Evolutionary conservation across 495 filamentous ascomycete species (phyloP).

Genomic region (Aspergillus nidulans): DNA sequence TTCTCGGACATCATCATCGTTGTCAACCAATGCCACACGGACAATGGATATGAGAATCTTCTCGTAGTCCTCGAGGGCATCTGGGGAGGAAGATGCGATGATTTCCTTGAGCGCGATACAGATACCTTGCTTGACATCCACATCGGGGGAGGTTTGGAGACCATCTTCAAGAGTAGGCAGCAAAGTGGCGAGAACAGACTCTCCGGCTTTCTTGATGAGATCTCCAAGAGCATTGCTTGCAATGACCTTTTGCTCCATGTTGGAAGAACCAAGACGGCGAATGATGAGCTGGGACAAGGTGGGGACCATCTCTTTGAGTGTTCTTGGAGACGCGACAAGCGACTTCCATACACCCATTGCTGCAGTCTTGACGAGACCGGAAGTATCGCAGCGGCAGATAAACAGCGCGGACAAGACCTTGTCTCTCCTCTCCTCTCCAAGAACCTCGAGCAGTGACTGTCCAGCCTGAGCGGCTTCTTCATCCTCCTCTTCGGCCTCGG

Average conservation of each 20-base stretch:
- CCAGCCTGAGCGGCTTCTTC: conserved; percentile 76
- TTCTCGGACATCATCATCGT: conserved; percentile 84
- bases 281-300: conserved; percentile 93
- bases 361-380: conserved; percentile 82
- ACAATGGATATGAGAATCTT: conserved; percentile 92
- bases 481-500: conserved; percentile 78
- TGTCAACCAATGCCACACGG: conserved; percentile 86
- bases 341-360: conserved; percentile 96
- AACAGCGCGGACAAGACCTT: conserved; percentile 93
- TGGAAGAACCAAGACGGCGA: conserved; percentile 86
- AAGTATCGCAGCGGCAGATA: conserved; percentile 96
- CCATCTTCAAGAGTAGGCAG: conserved; percentile 92
- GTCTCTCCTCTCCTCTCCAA: conserved; percentile 92
- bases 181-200: conserved; percentile 81
- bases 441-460: conserved; percentile 83
- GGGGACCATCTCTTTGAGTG: conserved; percentile 89
- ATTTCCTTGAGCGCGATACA: conserved; percentile 93
- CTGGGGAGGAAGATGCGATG: conserved; percentile 83
- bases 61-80: conserved; percentile 89
- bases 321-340: conserved; percentile 85
- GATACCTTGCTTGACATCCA: conserved; percentile 94
- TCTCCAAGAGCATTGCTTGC: conserved; percentile 95
- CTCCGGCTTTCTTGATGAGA: conserved; percentile 92
- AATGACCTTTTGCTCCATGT: conserved; percentile 98
- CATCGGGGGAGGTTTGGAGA: conserved; percentile 79